phyloP scores from a whole-genome alignment of 148 eudicot genomes.

The Rhododendron henanense region DNA sequence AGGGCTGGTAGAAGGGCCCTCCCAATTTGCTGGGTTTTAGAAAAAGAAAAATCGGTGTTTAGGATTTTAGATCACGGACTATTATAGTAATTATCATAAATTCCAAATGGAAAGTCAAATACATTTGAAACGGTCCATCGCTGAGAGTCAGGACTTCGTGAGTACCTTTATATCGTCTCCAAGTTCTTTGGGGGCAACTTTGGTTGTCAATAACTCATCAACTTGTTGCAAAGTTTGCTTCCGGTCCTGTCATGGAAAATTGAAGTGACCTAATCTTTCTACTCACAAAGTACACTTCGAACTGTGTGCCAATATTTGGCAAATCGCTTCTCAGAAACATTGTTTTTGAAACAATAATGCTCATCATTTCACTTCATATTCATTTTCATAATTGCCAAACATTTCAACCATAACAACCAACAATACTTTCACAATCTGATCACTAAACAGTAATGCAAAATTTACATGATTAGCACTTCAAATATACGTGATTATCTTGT shows the following conservation, averaged over 20 bases:
- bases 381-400: not conserved
- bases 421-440: not conserved
- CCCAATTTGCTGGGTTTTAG: conserved; percentile 67
- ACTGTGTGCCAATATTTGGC: not conserved
- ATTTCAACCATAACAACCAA: not conserved
- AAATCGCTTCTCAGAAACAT: not conserved
- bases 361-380: not conserved
- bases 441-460: not conserved
- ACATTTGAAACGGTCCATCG: not conserved
- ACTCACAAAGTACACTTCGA: not conserved
- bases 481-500: too few species aligned
- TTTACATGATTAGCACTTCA: too few species aligned
- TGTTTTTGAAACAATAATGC: not conserved
- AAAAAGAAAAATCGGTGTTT: not conserved
- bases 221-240: conserved; percentile 70
- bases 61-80: conserved; percentile 3
- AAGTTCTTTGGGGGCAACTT: conserved; percentile 82
- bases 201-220: conserved; percentile 61
- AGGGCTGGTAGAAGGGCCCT: conserved; percentile 65
- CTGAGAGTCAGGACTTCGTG: not conserved
- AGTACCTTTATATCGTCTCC: conserved; percentile 73
- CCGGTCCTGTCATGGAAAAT: conserved; percentile 58
- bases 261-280: not conserved
- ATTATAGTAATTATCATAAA: not conserved
- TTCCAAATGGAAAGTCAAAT: not conserved